Base-by-base conservation (phyloP, 2,329 filamentous ascomycete genomes). In the Alternaria triticina region DNA sequence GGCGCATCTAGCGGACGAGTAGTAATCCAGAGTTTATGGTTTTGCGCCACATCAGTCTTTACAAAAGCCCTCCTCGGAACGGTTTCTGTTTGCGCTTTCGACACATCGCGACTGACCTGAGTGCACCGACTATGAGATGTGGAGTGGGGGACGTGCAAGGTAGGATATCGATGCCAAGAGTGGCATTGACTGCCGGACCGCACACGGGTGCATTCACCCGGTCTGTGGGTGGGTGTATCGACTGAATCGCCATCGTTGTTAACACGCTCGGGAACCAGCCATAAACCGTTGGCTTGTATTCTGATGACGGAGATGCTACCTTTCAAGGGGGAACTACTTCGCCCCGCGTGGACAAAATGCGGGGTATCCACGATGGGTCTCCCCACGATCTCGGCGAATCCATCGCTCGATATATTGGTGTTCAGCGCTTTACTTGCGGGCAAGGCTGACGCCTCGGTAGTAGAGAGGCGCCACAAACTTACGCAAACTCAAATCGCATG, bases 291-390 rank as follows among this genome's bases (percentile, higher is more conserved):
- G 52, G 54, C 22, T 46, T 54, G 27, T 58, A 40, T 36, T 27
- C 54, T 59, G 57, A 43, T 30, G 27, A 36, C 66, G 64, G 66
- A 55, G 30, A 51, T 66, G 22, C 58, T 68, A 12, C 66, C 58
- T 25, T 54, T 68, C 61, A 55, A 57, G 64, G 56, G 54, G 56
- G 36, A 28, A 25, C 43, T 43, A 36, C 40, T 30, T 57, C 45
- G 30, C 54, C 54, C 52, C 52, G 60, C 59, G 46, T 60, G 57
- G 44, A 23, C 47, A 60, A 54, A 67, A 67, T 54, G 66, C 64
- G 66, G 66, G 64, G 66, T 67, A 69, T 57, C 22, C 30, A 54
- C 33, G 59, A 55, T 33, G 28, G 20, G 17, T 20, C 52, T 61
- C 57, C 44, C 61, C 58, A 64, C 28, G 23, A 50, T 54, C 25